Percentiles rank a stretch among this genome's conserved stretches.
phyloP scores from a whole-genome alignment of 345 rosid genomes.

The Lenwebbia sp. region DNA sequence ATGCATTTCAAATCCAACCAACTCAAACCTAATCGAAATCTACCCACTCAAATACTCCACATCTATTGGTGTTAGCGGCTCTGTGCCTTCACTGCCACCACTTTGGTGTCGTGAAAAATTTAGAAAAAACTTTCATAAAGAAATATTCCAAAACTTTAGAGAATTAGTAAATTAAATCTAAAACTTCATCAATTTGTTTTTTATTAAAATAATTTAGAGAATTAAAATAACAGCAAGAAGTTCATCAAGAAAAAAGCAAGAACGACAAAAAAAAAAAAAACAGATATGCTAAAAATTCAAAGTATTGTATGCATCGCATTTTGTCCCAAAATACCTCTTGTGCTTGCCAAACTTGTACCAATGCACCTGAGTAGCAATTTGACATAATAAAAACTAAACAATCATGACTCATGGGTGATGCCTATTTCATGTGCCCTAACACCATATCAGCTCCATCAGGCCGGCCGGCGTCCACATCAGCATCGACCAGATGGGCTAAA shows the following conservation, averaged over 20 bases:
- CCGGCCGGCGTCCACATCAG: too few species aligned
- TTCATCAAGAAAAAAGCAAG: background rate
- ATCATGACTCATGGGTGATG: background rate
- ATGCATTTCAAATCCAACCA: background rate
- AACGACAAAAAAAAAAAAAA: background rate
- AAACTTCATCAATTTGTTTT: too few species aligned
- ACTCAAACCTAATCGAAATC: background rate
- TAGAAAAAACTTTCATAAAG: background rate
- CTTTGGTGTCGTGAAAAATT: background rate
- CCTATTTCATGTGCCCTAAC: background rate
- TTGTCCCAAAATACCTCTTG: background rate
- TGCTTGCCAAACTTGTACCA: background rate
- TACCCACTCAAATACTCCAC: background rate
- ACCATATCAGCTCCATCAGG: background rate
- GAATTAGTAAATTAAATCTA: too few species aligned
- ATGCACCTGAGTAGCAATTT: background rate
- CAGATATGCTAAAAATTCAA: background rate
- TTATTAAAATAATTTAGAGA: too few species aligned
- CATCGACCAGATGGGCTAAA: too few species aligned
- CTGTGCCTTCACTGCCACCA: rapidly evolving
- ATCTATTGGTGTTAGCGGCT: background rate
- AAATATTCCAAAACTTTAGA: too few species aligned
- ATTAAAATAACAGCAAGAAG: too few species aligned
- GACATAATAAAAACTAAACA: background rate
- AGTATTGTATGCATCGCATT: background rate